Evolutionary conservation across 768 basidiomycete species (phyloP), one percentile per base, ranked within the genome.

Genomic region (Rhodotorula taiwanensis): DNA sequence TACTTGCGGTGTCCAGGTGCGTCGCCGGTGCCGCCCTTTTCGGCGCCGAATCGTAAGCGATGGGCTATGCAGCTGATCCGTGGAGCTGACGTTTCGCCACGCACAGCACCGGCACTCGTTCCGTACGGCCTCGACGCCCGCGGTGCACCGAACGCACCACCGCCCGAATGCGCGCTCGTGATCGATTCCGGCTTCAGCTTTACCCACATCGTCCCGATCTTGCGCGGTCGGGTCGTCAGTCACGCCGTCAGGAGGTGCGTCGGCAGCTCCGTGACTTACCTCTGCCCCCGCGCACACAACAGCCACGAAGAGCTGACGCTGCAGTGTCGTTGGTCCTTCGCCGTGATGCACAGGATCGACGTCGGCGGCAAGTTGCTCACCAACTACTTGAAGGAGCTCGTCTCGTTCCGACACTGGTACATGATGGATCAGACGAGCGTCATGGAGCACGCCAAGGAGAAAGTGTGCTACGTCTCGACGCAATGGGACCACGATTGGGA

Each of bases 391-490:
- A 95, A 95, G 74, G 89, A 93, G 73, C 81, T 93, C 49, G 83
- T 93, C 9, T 94, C 91, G 18, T 97, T 88, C 75, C 85, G 94
- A 48, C 93, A 97, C 74, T 97, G 89, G 88, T 89, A 97, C 75
- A 90, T 97, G 88, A 92, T 93, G 85, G 91, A 95, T 72, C 87
- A 97, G 75, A 93, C 90, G 4, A 83, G 86, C 75, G 87, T 97
- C 73, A 86, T 95, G 80, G 92, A 94, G 77, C 82, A 87, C 72
- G 86, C 90, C 71, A 92, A 94, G 76, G 91, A 97, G 76, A 76
- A 82, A 21, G 92, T 89, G 74, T 92, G 90, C 76, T 95, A 86
- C 75, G 86, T 94, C 58, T 84, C 89, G 18, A 78, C 78, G 25
- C 71, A 75, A 72, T 92, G 87, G 78, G 80, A 79, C 62, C 73